Base-by-base conservation (phyloP, 345 rosid species). In the Populus euphratica region DNA sequence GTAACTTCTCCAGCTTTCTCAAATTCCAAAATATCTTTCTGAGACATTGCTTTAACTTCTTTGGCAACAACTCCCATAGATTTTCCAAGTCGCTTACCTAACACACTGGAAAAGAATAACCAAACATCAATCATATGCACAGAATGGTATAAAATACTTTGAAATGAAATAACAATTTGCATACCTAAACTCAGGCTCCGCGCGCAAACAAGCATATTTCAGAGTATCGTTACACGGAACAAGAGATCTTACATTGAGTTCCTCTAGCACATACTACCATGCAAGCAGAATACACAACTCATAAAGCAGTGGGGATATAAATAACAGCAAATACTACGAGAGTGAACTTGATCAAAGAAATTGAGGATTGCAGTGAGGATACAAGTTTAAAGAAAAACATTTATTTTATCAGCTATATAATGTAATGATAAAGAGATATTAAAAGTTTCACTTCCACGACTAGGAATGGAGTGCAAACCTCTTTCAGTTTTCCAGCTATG, bases 161-260 rank as follows among this genome's bases (percentile, higher is more conserved):
- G 43, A 64, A 39, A 69, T 23, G 64, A 74, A 47, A 76, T 44
- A 74, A 72, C 36, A 81, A 52, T 68, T 80, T 67, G 33, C 84
- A 72, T 80, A 92, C 99, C 98, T 94, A 77, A 94, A 96, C 81
- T 96, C 99, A 27, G 99, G 99, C 83, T 94, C 99, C 16, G 98
- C 98, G 25, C 94, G 94, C 62, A 94, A 81, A 76, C 91, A 86
- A 63, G 98, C 93, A 86, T 91, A 96, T 87, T 90, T 90, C 86
- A 92, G 86, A 71, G 94, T 85, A 83, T 94, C 97, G 79, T 84
- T 85, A 77, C 97, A 94, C 10, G 99, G 87, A 27, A 88, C 82
- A 79, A 96, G 96, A 68, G 89, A 87, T 84, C 91, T 85, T 70
- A 94, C 89, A 79, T 96, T 96, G 65, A 96, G 97, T 79, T 94